Evolutionary conservation across 495 filamentous ascomycete species (phyloP), one percentile per base, ranked within the genome.

Genomic region (Neurospora sp.): DNA sequence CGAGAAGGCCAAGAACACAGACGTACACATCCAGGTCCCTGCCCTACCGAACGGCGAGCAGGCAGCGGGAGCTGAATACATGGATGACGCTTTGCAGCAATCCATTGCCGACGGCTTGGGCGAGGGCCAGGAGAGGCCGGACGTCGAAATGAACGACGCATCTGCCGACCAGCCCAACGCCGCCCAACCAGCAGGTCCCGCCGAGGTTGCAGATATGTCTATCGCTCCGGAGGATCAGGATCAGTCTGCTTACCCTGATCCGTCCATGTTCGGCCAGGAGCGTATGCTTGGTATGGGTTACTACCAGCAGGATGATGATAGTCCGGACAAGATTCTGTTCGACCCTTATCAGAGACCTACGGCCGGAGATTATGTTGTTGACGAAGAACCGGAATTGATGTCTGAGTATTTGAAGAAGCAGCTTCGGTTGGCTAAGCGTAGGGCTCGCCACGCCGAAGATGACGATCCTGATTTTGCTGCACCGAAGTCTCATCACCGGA

Each of bases 211-310:
- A 8, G 81, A 83, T 54, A 75, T 79, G 71, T 80, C 79, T 41
- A 39, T 78, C 39, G 69, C 75, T 37, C 54, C 54, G 6, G 54
- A 62, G 27, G 54, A 62, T 9, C 76, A 80, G 42, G 83, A 83
- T 54, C 76, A 77, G 39, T 85, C 85, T 1, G 73, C 82, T 1
- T 88, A 87, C 72, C 85, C 85, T 9, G 84, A 87, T 72, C 82
- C 85, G n/a, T 82, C 84, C 16, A 74, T 79, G 40, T 76, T 85
- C 7, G 79, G 79, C 37, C 78, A 80, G n/a, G 82, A 83, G 54
- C 79, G 85, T 12, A 86, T 86, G 82, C 82, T 88, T 76, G 87
- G 86, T 31, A 82, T 85, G 78, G 86, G 86, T 27, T 87, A 86
- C 77, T 88, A 87, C 75, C 81, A 87, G 69, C 86, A 87, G 75